Conservation (phyloP, 2,329 filamentous ascomycete genomes). For the Pochonia chlamydosporia region DNA sequence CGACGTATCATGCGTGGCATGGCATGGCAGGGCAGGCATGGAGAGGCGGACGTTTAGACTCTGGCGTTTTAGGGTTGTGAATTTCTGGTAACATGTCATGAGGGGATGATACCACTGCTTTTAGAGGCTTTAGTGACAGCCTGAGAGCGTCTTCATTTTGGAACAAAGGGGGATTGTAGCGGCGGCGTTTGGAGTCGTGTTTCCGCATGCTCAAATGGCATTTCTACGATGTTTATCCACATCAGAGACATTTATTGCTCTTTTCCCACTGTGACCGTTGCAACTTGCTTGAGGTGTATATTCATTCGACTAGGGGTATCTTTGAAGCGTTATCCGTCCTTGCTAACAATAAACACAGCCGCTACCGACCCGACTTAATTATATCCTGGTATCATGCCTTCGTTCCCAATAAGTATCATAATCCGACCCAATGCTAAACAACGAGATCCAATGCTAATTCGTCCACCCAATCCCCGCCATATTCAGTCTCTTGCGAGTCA, state of each 20-base stretch:
- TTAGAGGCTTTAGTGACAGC: too few species aligned
- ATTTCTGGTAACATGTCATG: neutral
- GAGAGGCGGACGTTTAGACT: too few species aligned
- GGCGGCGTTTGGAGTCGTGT: neutral
- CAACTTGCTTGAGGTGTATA: too few species aligned
- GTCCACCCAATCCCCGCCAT: slow-evolving; percentile 33
- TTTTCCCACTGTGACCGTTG: too few species aligned
- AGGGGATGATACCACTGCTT: neutral
- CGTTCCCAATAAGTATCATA: neutral
- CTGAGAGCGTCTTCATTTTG: too few species aligned
- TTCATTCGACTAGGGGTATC: too few species aligned
- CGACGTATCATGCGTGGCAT: neutral
- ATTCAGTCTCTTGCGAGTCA: slow-evolving; percentile 32
- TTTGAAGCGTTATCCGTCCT: too few species aligned
- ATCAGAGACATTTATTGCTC: too few species aligned
- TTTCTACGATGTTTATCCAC: too few species aligned
- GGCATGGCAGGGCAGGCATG: neutral
- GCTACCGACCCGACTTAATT: too few species aligned
- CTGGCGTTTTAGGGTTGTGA: neutral
- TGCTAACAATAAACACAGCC: too few species aligned
- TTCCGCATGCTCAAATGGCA: neutral
- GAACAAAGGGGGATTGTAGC: neutral
- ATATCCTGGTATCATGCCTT: neutral
- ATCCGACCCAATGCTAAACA: slow-evolving; percentile 11
- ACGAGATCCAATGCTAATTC: slow-evolving; percentile 26